These are phyloP conservation scores for Avena eriantha DNA, from an alignment of 176 grass and related monocot genomes.

Conservation along the genomic window DNA sequence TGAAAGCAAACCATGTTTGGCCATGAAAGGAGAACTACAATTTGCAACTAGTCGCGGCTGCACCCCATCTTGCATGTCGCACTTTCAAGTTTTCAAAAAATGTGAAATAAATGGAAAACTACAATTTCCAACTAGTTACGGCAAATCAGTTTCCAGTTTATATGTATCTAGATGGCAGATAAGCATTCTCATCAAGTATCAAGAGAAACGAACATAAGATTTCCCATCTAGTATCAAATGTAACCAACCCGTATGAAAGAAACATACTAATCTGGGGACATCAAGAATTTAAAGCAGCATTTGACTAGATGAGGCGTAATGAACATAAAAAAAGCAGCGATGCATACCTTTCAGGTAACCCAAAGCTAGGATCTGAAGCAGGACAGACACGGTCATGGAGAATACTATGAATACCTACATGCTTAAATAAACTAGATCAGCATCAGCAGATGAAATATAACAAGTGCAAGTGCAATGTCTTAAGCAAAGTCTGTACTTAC, in stretches of 20 bases:
- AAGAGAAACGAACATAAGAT: conserved; percentile 11
- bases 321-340: not conserved
- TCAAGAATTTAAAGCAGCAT: not conserved
- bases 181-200: not conserved
- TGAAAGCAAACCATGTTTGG: not conserved
- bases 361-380: conserved; percentile 84
- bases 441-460: conserved; percentile 23
- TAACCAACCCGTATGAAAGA: conserved; percentile 12
- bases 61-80: too few species aligned
- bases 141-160: not conserved
- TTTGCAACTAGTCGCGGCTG: too few species aligned
- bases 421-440: conserved; percentile 41
- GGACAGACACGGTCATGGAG: conserved; percentile 56
- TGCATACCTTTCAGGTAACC: conserved; percentile 77
- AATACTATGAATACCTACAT: conserved; percentile 84
- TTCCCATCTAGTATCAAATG: conserved; percentile 15
- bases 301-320: not conserved
- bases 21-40: not conserved
- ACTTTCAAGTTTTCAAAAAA: too few species aligned
- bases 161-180: conserved; percentile 10
- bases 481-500: conserved; percentile 53
- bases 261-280: not conserved
- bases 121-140: too few species aligned
- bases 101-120: too few species aligned
- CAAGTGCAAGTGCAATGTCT: not conserved